phyloP scores from a whole-genome alignment of 1,139 yeast species.

The Groenewaldozyma sp. region DNA sequence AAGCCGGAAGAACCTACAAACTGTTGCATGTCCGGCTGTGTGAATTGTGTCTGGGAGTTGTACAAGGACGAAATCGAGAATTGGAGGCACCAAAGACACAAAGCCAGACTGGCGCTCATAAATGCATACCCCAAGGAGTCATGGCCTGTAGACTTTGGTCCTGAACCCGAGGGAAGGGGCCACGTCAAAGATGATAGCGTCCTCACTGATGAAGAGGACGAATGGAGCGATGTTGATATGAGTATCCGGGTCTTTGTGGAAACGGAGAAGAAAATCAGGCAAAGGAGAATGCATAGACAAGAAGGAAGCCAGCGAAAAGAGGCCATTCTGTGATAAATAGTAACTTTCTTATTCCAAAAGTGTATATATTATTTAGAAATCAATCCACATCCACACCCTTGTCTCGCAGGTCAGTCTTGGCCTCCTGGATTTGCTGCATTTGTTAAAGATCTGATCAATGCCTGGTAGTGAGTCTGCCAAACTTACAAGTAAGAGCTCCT shows the following conservation, averaged over 20 bases:
- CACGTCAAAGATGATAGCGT: slow-evolving; percentile 3
- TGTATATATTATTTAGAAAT: too few species aligned
- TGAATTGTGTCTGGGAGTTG: slow-evolving; percentile 93
- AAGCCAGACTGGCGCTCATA: slow-evolving; percentile 29
- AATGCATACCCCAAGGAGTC: slow-evolving; percentile 16
- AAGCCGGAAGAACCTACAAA: slow-evolving; percentile 86
- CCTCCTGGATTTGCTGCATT: slow-evolving; percentile 51
- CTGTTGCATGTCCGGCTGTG: slow-evolving; percentile 97
- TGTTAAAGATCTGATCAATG: too few species aligned
- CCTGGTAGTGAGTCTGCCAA: not conserved
- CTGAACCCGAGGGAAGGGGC: slow-evolving; percentile 44
- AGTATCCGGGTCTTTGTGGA: slow-evolving; percentile 76
- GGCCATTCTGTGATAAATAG: too few species aligned
- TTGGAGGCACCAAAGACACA: slow-evolving; percentile 64
- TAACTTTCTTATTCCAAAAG: too few species aligned
- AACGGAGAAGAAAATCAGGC: slow-evolving; percentile 59
- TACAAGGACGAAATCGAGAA: slow-evolving; percentile 80
- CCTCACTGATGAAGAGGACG: slow-evolving; percentile 31
- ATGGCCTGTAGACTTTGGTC: slow-evolving; percentile 79
- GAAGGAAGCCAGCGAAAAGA: slow-evolving; percentile 3
- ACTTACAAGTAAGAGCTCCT: slow-evolving; percentile 43
- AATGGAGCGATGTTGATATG: slow-evolving; percentile 66
- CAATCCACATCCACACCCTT: slow-evolving; percentile 50
- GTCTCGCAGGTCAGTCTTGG: slow-evolving; percentile 48
- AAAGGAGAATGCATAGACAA: slow-evolving; percentile 21